Percentiles rank a stretch among this genome's conserved stretches.
Conservation (phyloP, 2,329 filamentous ascomycete genomes). For the Rhynchosporium agropyri region DNA sequence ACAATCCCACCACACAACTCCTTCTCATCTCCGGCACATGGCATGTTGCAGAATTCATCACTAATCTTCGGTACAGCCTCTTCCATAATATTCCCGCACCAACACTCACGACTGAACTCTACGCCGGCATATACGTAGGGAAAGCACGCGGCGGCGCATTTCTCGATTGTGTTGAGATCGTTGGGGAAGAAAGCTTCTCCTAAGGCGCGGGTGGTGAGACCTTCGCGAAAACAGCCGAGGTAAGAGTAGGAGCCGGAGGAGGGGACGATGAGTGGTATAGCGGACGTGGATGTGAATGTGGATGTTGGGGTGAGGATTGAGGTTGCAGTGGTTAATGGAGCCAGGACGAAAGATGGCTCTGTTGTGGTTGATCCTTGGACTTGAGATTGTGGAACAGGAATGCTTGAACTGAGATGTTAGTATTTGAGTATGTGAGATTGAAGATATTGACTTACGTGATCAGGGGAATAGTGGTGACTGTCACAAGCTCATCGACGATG, state of each 20-base stretch:
- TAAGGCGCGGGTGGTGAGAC: constrained; percentile 31
- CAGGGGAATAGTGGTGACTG: neutral
- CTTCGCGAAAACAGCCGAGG: constrained; percentile 40
- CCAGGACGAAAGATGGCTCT: neutral
- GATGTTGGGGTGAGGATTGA: neutral
- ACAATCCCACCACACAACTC: constrained; percentile 6
- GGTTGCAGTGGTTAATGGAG: neutral
- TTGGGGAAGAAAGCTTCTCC: constrained; percentile 24
- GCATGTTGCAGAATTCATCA: neutral
- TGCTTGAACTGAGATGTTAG: neutral
- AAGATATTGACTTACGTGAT: neutral
- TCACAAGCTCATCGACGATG: neutral
- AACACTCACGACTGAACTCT: constrained; percentile 34
- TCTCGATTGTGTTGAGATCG: constrained; percentile 39
- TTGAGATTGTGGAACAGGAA: neutral
- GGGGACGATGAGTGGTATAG: constrained; percentile 13
- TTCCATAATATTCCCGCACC: constrained; percentile 21
- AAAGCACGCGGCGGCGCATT: constrained; percentile 31
- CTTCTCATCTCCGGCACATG: neutral
- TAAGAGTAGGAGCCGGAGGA: constrained; percentile 29
- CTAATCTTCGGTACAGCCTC: neutral
- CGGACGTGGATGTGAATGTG: neutral
- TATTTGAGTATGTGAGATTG: neutral
- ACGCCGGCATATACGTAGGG: constrained; percentile 28
- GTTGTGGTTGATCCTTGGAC: neutral